Evolutionary conservation across 1,284 basidiomycete genomes (phyloP).

Genomic region (Pseudomicrostroma phylloplanum): DNA sequence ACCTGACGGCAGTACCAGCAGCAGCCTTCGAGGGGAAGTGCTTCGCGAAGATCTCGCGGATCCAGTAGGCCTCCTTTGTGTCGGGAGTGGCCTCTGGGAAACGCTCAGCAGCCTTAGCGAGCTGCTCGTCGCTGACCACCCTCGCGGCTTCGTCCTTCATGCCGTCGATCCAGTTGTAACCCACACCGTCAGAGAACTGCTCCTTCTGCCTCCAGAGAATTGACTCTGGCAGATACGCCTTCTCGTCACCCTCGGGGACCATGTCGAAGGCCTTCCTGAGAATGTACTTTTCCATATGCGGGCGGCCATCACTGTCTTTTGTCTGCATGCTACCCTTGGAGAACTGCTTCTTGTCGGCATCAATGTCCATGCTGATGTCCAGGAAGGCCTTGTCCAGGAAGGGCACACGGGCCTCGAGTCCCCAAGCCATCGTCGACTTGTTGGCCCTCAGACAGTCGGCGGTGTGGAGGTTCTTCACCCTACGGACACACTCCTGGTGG

Average conservation of each 20-base stretch:
- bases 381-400: constrained; percentile 98
- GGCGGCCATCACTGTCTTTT: constrained; percentile 57
- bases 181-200: constrained; percentile 98
- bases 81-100: constrained; percentile 81
- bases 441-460: constrained; percentile 96
- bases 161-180: constrained; percentile 99
- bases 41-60: constrained; percentile 86
- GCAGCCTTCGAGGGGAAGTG: constrained; percentile 70
- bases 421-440: constrained; percentile 99
- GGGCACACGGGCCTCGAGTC: constrained; percentile 94
- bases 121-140: constrained; percentile 72
- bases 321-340: constrained; percentile 71
- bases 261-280: constrained; percentile 94
- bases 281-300: constrained; percentile 66
- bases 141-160: constrained; percentile 82
- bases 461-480: constrained; percentile 97
- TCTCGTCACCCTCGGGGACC: constrained; percentile 67
- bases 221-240: constrained; percentile 80
- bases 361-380: constrained; percentile 84
- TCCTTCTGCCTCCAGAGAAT: constrained; percentile 99
- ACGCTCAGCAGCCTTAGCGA: constrained; percentile 67
- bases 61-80: constrained; percentile 95
- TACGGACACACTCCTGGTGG: constrained; percentile 89
- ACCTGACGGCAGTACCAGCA: constrained; percentile 74
- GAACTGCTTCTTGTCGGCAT: constrained; percentile 85